phyloP scores from a whole-genome alignment of 208 protist species.

The Leishmania tropica region DNA sequence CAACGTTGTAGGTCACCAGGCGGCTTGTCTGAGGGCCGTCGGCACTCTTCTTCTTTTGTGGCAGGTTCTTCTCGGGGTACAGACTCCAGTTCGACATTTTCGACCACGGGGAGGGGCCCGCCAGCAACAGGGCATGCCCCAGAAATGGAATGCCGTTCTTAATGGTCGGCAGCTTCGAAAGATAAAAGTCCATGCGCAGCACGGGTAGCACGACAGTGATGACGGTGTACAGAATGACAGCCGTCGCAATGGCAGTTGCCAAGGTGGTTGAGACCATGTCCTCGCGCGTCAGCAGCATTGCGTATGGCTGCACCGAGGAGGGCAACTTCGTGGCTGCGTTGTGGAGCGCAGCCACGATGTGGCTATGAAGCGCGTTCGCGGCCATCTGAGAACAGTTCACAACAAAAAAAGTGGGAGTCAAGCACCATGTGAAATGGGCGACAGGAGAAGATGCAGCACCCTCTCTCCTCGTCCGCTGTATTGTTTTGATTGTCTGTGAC shows the following conservation, averaged over 20 bases:
- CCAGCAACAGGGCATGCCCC: constrained; percentile 75
- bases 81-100: constrained; percentile 88
- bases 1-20: constrained; percentile 78
- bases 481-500: background rate
- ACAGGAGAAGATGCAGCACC: background rate
- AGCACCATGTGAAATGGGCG: background rate
- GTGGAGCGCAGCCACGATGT: constrained; percentile 14
- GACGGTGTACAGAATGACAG: constrained; percentile 48
- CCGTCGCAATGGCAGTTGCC: constrained; percentile 26
- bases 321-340: constrained; percentile 30
- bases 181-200: constrained; percentile 67
- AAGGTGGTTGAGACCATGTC: constrained; percentile 23
- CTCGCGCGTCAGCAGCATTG: constrained; percentile 12
- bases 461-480: too few relatives aligned
- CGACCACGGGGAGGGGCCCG: constrained; percentile 64
- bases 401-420: background rate
- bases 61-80: constrained; percentile 50
- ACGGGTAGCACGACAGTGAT: constrained; percentile 54
- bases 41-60: constrained; percentile 14
- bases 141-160: constrained; percentile 69
- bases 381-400: constrained; percentile 3
- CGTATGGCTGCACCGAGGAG: constrained; percentile 22
- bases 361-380: constrained; percentile 11
- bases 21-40: constrained; percentile 31
- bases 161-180: constrained; percentile 67